Percentiles rank a stretch among this genome's conserved stretches.
These are phyloP conservation scores for Stagonosporopsis cucurbitacearum DNA, from an alignment of 2,329 filamentous ascomycete genomes.

Conservation along the genomic window DNA sequence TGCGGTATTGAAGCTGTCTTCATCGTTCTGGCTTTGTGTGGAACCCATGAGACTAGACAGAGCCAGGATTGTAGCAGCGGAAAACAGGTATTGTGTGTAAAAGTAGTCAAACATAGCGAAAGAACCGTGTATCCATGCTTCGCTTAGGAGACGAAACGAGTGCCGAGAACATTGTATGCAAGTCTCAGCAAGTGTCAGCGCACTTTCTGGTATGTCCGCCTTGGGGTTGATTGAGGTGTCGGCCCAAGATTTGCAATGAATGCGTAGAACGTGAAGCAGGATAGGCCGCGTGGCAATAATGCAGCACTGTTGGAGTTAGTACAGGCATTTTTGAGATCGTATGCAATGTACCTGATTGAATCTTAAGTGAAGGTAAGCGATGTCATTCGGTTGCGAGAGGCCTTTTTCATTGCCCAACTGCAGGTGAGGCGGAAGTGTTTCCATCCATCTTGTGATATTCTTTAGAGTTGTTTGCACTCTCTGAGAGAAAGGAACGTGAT, in stretches of 20 bases:
- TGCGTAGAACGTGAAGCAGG: slow-evolving; percentile 42
- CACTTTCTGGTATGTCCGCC: slow-evolving; percentile 32
- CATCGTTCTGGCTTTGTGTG: slow-evolving; percentile 20
- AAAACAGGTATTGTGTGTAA: slow-evolving; percentile 57
- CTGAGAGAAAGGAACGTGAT: slow-evolving; percentile 39
- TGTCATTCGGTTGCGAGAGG: slow-evolving; percentile 24
- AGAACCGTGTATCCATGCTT: slow-evolving; percentile 57
- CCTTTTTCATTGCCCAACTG: slow-evolving; percentile 37
- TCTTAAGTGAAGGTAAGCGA: slow-evolving; percentile 46
- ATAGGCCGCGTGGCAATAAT: slow-evolving; percentile 45
- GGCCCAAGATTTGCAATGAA: slow-evolving; percentile 18
- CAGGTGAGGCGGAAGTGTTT: slow-evolving; percentile 43
- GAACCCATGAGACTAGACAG: slow-evolving; percentile 51
- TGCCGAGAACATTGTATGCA: slow-evolving; percentile 56
- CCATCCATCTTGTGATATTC: slow-evolving; percentile 48
- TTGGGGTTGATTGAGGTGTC: slow-evolving; percentile 3
- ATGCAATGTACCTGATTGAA: slow-evolving; percentile 38
- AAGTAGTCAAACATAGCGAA: slow-evolving; percentile 58
- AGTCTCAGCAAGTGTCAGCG: slow-evolving; percentile 52
- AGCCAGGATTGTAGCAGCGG: slow-evolving; percentile 54
- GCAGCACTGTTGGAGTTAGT: slow-evolving; percentile 26
- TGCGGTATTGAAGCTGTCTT: slow-evolving; percentile 23
- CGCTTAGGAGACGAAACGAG: slow-evolving; percentile 52
- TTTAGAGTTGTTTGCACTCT: slow-evolving; percentile 48
- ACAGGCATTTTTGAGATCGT: background rate